Conservation (phyloP, 495 filamentous ascomycete genomes). For the Penicillium verhagenii region DNA sequence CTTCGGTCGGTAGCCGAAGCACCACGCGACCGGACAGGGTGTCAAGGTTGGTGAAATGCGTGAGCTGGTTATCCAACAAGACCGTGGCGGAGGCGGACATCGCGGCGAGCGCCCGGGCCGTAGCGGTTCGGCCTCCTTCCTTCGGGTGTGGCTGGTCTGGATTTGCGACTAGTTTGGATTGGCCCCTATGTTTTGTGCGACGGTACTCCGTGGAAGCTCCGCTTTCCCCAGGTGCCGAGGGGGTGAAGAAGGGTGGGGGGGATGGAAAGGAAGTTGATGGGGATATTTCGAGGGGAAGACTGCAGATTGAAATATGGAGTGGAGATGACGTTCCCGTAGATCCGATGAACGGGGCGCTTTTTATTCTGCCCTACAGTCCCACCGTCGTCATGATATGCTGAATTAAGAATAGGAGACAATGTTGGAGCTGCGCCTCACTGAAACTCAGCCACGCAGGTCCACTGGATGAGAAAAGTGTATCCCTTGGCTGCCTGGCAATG, state of each 20-base stretch:
- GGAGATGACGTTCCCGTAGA: not conserved
- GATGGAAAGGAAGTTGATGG: not conserved
- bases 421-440: not conserved
- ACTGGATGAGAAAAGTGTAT: not conserved
- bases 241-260: too few species aligned
- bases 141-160: not conserved
- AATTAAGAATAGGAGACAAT: not conserved
- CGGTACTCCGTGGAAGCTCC: not conserved
- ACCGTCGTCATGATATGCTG: not conserved
- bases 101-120: slow-evolving; percentile 28
- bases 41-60: slow-evolving; percentile 89
- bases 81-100: slow-evolving; percentile 72
- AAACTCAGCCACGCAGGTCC: not conserved
- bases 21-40: slow-evolving; percentile 68
- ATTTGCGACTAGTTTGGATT: not conserved
- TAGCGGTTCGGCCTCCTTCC: slow-evolving; percentile 2
- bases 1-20: slow-evolving; percentile 59
- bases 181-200: not conserved
- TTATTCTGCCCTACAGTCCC: not conserved
- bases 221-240: not conserved
- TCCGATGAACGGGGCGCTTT: not conserved
- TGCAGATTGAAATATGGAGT: not conserved
- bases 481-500: too few species aligned
- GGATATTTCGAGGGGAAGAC: not conserved
- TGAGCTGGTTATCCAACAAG: slow-evolving; percentile 68